Percentiles rank a stretch among this genome's conserved stretches.
These are phyloP conservation scores for Dichomitus squalens DNA, from an alignment of 1,284 basidiomycete species.

Conservation along the genomic window DNA sequence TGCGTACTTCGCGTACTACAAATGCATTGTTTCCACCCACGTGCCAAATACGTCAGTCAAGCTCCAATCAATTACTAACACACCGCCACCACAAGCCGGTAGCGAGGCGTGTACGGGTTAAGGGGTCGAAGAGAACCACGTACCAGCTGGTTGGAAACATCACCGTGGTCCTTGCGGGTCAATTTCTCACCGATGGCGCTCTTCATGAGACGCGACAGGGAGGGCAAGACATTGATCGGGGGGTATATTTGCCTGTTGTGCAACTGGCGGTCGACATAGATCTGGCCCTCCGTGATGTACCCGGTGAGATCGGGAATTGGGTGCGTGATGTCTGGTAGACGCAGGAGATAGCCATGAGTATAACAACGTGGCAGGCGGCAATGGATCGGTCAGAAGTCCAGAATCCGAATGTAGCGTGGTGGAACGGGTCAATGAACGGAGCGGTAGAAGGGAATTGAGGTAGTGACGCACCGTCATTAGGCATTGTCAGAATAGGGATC, in stretches of 20 bases:
- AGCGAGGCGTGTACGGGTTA: background rate
- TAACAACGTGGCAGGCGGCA: slow-evolving; percentile 9
- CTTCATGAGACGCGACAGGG: slow-evolving; percentile 99
- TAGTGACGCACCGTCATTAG: slow-evolving; percentile 85
- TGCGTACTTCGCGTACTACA: slow-evolving; percentile 93
- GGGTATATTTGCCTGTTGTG: slow-evolving; percentile 98
- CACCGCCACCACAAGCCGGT: background rate
- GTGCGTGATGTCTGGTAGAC: slow-evolving; percentile 90
- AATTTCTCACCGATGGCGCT: slow-evolving; percentile 97
- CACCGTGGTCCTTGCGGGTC: slow-evolving; percentile 97
- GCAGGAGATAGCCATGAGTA: slow-evolving; percentile 10
- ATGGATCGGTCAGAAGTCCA: slow-evolving; percentile 6
- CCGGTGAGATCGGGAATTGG: slow-evolving; percentile 99
- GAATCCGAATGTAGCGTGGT: background rate
- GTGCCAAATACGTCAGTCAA: slow-evolving; percentile 6
- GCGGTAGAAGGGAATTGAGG: slow-evolving; percentile 2
- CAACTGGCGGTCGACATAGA: slow-evolving; percentile 95
- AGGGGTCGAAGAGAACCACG: slow-evolving; percentile 28
- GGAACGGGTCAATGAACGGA: slow-evolving; percentile 15
- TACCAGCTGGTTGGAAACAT: slow-evolving; percentile 97
- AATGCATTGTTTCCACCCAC: background rate
- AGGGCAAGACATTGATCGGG: slow-evolving; percentile 99
- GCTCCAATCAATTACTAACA: slow-evolving; percentile 7
- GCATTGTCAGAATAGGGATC: slow-evolving; percentile 99
- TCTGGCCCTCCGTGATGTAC: slow-evolving; percentile 99